Evolutionary conservation across 2,329 filamentous ascomycete species (phyloP).

Genomic region (Cercospora zeina): DNA sequence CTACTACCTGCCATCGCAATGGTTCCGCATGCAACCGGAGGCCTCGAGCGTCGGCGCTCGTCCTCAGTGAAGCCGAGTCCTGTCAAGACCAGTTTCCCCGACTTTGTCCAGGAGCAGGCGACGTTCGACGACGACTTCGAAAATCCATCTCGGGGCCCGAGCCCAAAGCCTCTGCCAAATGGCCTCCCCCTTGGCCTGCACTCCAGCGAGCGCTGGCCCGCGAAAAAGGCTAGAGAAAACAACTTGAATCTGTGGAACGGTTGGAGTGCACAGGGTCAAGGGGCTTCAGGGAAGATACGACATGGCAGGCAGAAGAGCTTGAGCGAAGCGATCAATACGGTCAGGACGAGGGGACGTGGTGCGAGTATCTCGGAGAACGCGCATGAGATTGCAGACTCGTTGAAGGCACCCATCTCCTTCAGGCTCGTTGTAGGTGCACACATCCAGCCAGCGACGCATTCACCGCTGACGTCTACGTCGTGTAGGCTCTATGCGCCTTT

Average conservation of each 20-base stretch:
- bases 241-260: constrained; percentile 48
- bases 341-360: constrained; percentile 65
- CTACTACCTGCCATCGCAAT: constrained; percentile 22
- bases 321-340: constrained; percentile 80
- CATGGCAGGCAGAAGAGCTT: constrained; percentile 82
- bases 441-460: background rate
- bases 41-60: constrained; percentile 34
- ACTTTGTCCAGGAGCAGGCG: constrained; percentile 44
- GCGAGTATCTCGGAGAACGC: constrained; percentile 90
- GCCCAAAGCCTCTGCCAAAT: constrained; percentile 38
- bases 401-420: constrained; percentile 85
- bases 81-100: constrained; percentile 46
- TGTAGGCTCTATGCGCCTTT: constrained; percentile 75
- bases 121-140: constrained; percentile 28
- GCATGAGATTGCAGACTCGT: constrained; percentile 85
- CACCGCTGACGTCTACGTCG: constrained; percentile 32
- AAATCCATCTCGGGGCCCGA: constrained; percentile 32
- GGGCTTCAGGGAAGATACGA: constrained; percentile 45
- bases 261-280: constrained; percentile 43
- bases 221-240: constrained; percentile 47
- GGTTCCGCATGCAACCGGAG: constrained; percentile 34
- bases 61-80: constrained; percentile 30
- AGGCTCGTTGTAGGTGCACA: constrained; percentile 71
- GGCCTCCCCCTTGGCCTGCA: constrained; percentile 40
- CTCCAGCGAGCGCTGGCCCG: constrained; percentile 61